Base-by-base conservation (phyloP, 805 yeast genomes). In the Tetrapisispora arboricola region DNA sequence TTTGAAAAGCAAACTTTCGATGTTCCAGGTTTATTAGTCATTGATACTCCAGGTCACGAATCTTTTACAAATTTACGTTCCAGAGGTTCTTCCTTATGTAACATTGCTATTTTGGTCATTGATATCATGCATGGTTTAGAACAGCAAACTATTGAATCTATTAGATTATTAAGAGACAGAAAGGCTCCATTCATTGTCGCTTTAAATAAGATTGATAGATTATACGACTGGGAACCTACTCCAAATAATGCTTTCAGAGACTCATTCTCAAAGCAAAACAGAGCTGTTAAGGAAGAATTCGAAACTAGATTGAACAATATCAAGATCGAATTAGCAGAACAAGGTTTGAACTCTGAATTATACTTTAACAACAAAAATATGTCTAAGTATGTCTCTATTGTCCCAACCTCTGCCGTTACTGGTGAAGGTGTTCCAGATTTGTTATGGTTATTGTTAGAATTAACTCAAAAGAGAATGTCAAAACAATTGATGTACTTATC, bases 371-470 rank as follows among this genome's bases (percentile, higher is more conserved):
- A 92, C 75, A 84, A 82, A 65, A 92, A 90, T 70, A 69, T 90
- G 75, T 69, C 96, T 42, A 86, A 87, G 63, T 86, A 80, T 58
- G 98, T 92, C 42, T 87, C 96, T 28, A 83, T 92, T 55, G 95
- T 92, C 34, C 98, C 99, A 54, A 92, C 99, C 16, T 90, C 97
- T 47, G 99, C 99, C 42, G 94, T 88, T 34, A 88, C 96, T 12
- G 99, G 99, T 64, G 99, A 92, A 69, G 99, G 99, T 84, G 94
- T 92, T 54, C 98, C 99, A 38, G 99, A 92, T 77, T 74, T 92
- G 69, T 76, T 92, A 59, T 87, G 96, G 90, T 75, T 92, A 64
- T 71, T 92, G 59, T 74, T 92, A 55, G 97, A 92, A 66, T 76
- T 92, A 57, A 92, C 98, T 13, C 97, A 92, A 69, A 84, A 85